Conservation (phyloP, 2,329 filamentous ascomycete species). For the Graphilbum sp. region DNA sequence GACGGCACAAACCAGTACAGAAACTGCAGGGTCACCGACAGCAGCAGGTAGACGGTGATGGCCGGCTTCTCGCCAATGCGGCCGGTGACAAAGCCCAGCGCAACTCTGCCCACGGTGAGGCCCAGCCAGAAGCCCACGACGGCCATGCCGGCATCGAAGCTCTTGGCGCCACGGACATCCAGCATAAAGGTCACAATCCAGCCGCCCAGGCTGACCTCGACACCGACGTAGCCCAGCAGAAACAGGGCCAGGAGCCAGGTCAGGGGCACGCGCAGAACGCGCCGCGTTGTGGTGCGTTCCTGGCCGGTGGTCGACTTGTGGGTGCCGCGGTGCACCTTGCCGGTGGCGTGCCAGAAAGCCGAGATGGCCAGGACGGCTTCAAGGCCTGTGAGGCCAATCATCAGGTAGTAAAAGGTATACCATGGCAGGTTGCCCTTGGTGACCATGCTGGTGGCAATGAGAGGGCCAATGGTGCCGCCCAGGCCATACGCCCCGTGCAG, state of each 20-base stretch:
- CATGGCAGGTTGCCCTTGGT: conserved; percentile 44
- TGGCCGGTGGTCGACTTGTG: conserved; percentile 16
- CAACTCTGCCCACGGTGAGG: conserved; percentile 55
- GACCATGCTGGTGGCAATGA: conserved; percentile 59
- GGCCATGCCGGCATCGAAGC: conserved; percentile 58
- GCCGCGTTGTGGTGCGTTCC: conserved; percentile 27
- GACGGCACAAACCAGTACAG: conserved; percentile 70
- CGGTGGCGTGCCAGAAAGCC: conserved; percentile 50
- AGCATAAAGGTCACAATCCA: conserved; percentile 84
- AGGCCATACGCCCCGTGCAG: conserved; percentile 58
- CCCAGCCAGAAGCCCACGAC: conserved; percentile 77
- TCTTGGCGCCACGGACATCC: conserved; percentile 48
- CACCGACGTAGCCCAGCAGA: conserved; percentile 62
- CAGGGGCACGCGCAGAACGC: conserved; percentile 31
- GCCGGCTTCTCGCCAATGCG: conserved; percentile 54
- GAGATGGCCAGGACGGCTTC: conserved; percentile 34
- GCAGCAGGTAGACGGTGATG: conserved; percentile 44
- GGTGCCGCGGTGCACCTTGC: conserved; percentile 32
- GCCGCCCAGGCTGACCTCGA: conserved; percentile 46
- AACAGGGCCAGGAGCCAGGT: conserved; percentile 64
- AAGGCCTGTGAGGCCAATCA: conserved; percentile 41
- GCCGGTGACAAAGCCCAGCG: conserved; percentile 62
- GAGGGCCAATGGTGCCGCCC: conserved; percentile 51
- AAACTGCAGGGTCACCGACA: conserved; percentile 48
- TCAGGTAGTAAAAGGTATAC: conserved; percentile 64